These are phyloP conservation scores for Myxozyma nipponensis DNA, from an alignment of 805 yeast genomes.

Conservation along the genomic window DNA sequence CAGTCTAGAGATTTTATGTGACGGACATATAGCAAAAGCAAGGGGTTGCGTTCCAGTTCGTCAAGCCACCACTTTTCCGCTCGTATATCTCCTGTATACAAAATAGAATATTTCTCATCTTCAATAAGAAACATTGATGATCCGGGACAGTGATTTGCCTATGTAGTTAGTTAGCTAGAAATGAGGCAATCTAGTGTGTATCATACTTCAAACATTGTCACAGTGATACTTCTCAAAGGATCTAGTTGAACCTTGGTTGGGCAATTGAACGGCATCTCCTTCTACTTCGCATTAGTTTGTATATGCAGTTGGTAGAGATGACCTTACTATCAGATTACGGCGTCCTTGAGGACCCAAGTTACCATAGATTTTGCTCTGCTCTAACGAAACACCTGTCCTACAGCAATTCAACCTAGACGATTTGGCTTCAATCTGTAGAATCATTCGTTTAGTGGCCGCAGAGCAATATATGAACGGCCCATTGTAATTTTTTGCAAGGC, in stretches of 20 bases:
- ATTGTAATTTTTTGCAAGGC: constrained; percentile 43
- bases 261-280: constrained; percentile 24
- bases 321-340: constrained; percentile 3
- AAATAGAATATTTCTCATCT: constrained; percentile 37
- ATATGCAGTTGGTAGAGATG: not conserved
- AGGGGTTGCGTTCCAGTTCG: constrained; percentile 40
- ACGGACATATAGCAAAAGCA: constrained; percentile 43
- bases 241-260: constrained; percentile 29
- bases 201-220: constrained; percentile 42
- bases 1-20: constrained; percentile 41
- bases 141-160: constrained; percentile 59
- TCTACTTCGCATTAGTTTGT: constrained; percentile 4
- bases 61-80: constrained; percentile 54
- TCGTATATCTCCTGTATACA: constrained; percentile 56
- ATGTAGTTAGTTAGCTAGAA: not conserved
- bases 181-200: not conserved
- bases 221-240: constrained; percentile 29
- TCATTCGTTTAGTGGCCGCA: constrained; percentile 37
- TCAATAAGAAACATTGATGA: constrained; percentile 52
- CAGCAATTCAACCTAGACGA: too few species aligned
- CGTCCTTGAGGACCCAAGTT: constrained; percentile 22
- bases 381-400: too few species aligned
- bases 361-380: constrained; percentile 29
- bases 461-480: constrained; percentile 49
- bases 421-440: too few species aligned